These are phyloP conservation scores for Komagataella pastoris DNA, from an alignment of 805 yeast genomes.

Conservation along the genomic window DNA sequence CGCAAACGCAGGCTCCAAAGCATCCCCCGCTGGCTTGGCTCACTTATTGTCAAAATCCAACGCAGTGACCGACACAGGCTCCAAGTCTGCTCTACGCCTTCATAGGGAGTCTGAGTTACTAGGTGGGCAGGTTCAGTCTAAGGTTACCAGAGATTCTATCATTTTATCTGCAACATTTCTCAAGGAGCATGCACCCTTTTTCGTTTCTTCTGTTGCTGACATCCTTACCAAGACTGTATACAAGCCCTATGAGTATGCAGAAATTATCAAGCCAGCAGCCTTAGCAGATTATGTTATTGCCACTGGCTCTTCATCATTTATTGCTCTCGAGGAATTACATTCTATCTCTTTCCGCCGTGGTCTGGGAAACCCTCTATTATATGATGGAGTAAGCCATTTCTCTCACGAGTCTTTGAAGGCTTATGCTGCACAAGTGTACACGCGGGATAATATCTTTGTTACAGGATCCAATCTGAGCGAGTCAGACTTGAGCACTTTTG, in stretches of 20 bases:
- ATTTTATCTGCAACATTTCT: constrained; percentile 72
- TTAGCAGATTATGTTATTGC: constrained; percentile 46
- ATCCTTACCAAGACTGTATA: constrained; percentile 56
- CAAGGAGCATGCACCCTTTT: constrained; percentile 83
- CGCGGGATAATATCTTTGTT: constrained; percentile 57
- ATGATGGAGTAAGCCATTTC: constrained; percentile 47
- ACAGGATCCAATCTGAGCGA: constrained; percentile 62
- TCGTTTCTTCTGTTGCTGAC: constrained; percentile 72
- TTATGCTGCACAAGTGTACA: constrained; percentile 57
- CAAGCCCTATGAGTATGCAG: constrained; percentile 75
- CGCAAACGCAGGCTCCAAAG: constrained; percentile 73
- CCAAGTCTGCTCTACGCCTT: constrained; percentile 82
- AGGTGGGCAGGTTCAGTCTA: constrained; percentile 68
- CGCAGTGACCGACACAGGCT: constrained; percentile 59
- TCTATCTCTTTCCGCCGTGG: constrained; percentile 76
- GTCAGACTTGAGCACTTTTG: constrained; percentile 55
- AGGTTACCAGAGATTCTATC: constrained; percentile 74
- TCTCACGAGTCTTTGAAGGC: constrained; percentile 50
- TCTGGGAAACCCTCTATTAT: constrained; percentile 72
- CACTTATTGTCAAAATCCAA: constrained; percentile 77
- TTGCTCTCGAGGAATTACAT: constrained; percentile 70
- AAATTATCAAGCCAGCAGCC: constrained; percentile 73
- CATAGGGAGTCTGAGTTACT: constrained; percentile 90
- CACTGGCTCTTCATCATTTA: constrained; percentile 32
- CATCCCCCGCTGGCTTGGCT: constrained; percentile 64